phyloP scores from a whole-genome alignment of 345 rosid genomes.

The Salix udensis region DNA sequence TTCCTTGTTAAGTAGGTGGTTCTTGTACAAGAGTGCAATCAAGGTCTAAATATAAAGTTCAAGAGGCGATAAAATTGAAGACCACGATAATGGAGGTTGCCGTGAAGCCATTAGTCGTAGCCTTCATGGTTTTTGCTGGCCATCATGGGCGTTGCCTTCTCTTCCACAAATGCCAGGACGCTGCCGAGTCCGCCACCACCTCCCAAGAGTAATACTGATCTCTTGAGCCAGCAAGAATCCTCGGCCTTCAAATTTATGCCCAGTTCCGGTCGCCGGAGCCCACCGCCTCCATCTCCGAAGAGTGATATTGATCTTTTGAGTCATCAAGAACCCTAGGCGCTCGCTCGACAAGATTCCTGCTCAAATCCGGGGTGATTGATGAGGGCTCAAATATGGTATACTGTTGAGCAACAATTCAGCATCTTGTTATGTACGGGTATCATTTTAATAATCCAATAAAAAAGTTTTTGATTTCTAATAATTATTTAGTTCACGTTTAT shows the following conservation, averaged over 20 bases:
- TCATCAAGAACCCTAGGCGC: background rate
- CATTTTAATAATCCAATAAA: no score
- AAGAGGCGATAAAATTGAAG: background rate
- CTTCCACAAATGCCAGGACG: background rate
- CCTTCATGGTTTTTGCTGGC: background rate
- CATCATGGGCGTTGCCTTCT: background rate
- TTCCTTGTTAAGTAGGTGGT: background rate
- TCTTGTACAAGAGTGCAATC: background rate
- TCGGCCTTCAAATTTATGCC: background rate
- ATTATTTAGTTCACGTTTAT: no score
- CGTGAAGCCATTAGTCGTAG: background rate
- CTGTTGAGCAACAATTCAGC: background rate
- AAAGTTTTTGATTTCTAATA: no score
- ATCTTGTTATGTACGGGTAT: no score
- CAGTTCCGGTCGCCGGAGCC: background rate
- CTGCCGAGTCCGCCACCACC: background rate
- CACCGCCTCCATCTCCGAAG: background rate
- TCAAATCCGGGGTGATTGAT: background rate
- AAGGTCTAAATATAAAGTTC: background rate
- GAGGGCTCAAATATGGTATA: background rate
- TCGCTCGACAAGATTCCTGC: no score
- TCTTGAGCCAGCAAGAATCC: background rate
- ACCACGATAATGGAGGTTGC: background rate
- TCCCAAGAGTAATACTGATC: no score
- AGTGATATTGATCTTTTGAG: background rate